Base-by-base conservation (phyloP, 2,329 filamentous ascomycete genomes). In the Plectosphaerella plurivora region DNA sequence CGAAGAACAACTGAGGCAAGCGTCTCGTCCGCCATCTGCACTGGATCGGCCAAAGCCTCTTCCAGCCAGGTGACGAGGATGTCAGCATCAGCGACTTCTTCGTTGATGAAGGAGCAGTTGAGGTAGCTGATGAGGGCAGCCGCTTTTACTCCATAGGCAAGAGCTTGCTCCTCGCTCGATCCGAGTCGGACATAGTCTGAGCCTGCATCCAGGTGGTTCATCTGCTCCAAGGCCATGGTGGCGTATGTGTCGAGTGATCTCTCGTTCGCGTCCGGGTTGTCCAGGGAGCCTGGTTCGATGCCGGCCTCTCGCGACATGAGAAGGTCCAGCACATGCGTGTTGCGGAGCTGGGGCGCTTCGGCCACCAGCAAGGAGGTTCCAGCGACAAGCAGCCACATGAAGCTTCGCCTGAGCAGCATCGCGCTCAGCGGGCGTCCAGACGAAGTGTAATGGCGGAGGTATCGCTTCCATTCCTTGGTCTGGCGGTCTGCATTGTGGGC, bases 111-210 rank as follows among this genome's bases (percentile, higher is more conserved):
- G 16, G 87, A 81, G 64, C 93, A 97, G 65, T 92, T 95, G 47
- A 97, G 72, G 61, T 90, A 97, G 54, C 88, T 88, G 51, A 89
- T 84, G 22, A 99, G 71, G 12, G 90, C 88, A 55, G 87, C 84
- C 1, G 89, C 85, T 70, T 96, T 97, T 55, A 95, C 89, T 7
- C 89, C 86, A 61, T 89, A 91, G 5, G 92, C 90, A 51, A 97
- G 79, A 54, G 80, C 85, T 69, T 97, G 93, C 66, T 97, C 92
- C 72, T 88, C 92, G 6, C 86, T 79, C 1, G 92, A 93, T 52
- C 89, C 89, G 53, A 97, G 82, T 60, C 89, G 86, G 44, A 96
- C 77, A 66, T 96, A 97, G 68, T 97, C 94, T 1, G 91, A 87
- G 54, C 89, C 89, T 47, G 91, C 91, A 59, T 97, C 92, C 18